Base-by-base conservation (phyloP, 176 grass and related monocot species). In the Alopecurus myosuroides region DNA sequence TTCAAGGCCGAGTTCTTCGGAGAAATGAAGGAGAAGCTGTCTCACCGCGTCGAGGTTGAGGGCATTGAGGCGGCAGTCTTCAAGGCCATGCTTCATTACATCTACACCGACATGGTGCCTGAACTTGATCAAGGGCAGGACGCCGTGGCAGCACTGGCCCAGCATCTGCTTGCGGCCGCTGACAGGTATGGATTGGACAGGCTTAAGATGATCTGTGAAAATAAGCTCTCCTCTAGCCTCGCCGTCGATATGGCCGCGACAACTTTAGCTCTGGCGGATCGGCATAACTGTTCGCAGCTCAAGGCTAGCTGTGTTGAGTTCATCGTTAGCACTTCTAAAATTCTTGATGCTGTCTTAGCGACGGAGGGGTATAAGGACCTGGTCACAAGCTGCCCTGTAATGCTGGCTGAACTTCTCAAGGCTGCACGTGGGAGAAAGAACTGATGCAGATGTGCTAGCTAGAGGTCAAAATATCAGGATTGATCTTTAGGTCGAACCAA, bases 261-360 rank as follows among this genome's bases (percentile, higher is more conserved):
- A 7, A 81, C 74, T 20, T 53, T 92, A 44, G 82, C 86, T 53
- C 64, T 92, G 17, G 90, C 86, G 18, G 86, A 85, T 40, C 81
- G 57, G 28, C 90, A 92, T 77, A 48, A 75, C n/a, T 88, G 90
- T 65, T 51, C 36, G 31, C 68, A 82, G 58, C 90, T 92, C 22
- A 92, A 92, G 67, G 61, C 78, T 3, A 73, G 50, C 41, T 92
- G 86, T 19, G 86, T 88, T 4, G 74, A 88, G 28, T 92, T 88
- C 46, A 67, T 88, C 35, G 52, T 74, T n/a, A 55, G 6, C 17
- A 51, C 15, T 31, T 44, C 41, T n/a, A 76, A 76, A 11, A 78
- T 62, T 81, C 63, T 83, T 80, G 77, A 51, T 40, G 28, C 30
- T 6, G 40, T 83, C 7, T 20, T 81, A 42, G 11, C 20, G 22